Base-by-base conservation (phyloP, 2,329 filamentous ascomycete genomes). In the Cladosporium colombiae region DNA sequence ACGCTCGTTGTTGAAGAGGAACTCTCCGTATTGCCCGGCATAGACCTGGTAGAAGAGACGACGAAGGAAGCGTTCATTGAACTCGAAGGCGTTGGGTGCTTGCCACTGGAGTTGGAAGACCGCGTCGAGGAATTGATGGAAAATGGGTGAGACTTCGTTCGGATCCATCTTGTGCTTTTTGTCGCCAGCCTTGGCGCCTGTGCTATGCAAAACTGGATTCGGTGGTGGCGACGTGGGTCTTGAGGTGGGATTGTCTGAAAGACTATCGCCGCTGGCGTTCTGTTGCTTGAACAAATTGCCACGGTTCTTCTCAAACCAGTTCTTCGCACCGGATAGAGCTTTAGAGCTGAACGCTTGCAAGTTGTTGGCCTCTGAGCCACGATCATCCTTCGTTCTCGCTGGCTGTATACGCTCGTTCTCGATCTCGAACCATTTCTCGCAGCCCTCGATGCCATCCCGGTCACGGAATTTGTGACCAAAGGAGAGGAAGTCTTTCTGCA, bases 391-490 rank as follows among this genome's bases (percentile, higher is more conserved):
- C 1, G 69, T 68, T 16, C 72, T 68, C 11, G 76, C 72, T 11
- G 73, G 74, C 80, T 91, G 82, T 83, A 89, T 79, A 79, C 85
- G 81, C 77, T 98, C 94, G 72, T 90, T 93, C 76, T 97, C 92
- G 29, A 92, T 86, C 21, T 87, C 84, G 75, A 99, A 99, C 93
- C 93, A 98, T 74, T 96, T 96, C 70, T 98, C 94, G 70, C 91
- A 91, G 74, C 89, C 92, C 64, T 98, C 80, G 71, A 91, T 91
- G 3, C 95, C 95, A 16, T 91, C 91, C n/a, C 95, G 89, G 73
- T 97, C 88, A 64, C 93, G 88, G 79, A 99, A 99, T 89, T 97
- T 97, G 78, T 99, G 94, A 1, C 95, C 95, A 79, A 97, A 99
- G 0, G 94, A 95, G 14, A 99, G 81, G 92, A 95, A 99, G 75